phyloP scores from a whole-genome alignment of 106 monocot species.

The Triglochin maritima region DNA sequence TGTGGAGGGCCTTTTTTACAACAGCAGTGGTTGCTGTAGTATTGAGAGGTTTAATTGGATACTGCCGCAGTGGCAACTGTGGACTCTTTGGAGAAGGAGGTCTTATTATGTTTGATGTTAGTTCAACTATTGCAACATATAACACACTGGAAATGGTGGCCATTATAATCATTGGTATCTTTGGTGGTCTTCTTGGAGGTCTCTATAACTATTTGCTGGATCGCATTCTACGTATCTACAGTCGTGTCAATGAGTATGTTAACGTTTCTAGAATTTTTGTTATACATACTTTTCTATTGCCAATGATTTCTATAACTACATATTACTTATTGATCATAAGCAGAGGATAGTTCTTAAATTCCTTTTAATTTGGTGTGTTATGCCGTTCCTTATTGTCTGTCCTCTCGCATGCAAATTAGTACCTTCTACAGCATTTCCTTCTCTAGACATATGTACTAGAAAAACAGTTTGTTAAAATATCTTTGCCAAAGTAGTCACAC shows the following conservation, averaged over 20 bases:
- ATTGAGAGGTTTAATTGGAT: conserved; percentile 60
- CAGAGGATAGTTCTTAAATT: too few relatives aligned
- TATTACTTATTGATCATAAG: too few relatives aligned
- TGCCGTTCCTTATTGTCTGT: too few relatives aligned
- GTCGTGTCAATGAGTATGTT: conserved; percentile 80
- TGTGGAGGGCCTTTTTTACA: conserved; percentile 98
- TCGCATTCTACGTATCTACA: conserved; percentile 62
- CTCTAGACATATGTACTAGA: too few relatives aligned
- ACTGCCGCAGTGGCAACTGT: conserved; percentile 75
- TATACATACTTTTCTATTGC: too few relatives aligned
- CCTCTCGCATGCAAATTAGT: too few relatives aligned
- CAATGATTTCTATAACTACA: too few relatives aligned
- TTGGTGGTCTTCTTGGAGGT: conserved; percentile 74
- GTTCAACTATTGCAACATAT: conserved; percentile 45
- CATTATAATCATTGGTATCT: conserved; percentile 60
- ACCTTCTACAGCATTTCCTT: too few relatives aligned
- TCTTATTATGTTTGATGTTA: conserved; percentile 93
- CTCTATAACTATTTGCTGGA: conserved; percentile 80
- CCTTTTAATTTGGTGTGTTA: too few relatives aligned
- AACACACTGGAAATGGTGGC: conserved; percentile 48
- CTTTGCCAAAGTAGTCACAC: too few relatives aligned
- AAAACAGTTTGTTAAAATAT: too few relatives aligned
- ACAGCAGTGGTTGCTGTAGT: conserved; percentile 94
- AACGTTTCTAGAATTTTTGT: not conserved
- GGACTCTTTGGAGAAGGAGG: conserved; percentile 94